A percentile compares a stretch with the other conserved stretches of the same genome.
Evolutionary conservation across 1,284 basidiomycete genomes (phyloP).

Genomic region (Trichosporon sp.): DNA sequence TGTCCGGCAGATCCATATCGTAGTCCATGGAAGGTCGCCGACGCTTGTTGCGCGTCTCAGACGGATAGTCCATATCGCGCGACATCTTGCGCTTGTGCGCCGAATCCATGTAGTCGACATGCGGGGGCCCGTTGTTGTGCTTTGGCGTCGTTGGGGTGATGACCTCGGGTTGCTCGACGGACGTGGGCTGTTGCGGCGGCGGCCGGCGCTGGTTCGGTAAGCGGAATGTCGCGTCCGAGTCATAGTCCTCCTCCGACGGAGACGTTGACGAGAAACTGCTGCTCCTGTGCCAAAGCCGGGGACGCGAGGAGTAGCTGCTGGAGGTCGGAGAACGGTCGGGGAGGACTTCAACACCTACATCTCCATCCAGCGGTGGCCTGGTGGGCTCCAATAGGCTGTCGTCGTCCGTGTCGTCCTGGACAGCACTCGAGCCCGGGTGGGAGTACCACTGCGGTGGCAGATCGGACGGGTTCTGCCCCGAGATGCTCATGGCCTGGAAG

Average conservation of each 20-base stretch:
- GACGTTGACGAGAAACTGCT: conserved; percentile 24
- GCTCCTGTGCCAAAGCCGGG: conserved; percentile 6
- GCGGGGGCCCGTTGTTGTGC: neutral
- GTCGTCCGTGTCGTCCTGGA: conserved; percentile 11
- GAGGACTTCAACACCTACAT: conserved; percentile 22
- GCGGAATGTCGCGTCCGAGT: conserved; percentile 29
- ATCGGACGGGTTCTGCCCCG: neutral
- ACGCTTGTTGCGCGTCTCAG: neutral
- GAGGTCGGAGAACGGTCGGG: conserved; percentile 19
- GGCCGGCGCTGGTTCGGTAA: conserved; percentile 10
- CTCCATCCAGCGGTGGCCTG: conserved; percentile 11
- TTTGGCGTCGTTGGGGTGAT: conserved; percentile 18
- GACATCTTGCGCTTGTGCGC: neutral
- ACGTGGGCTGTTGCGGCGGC: neutral
- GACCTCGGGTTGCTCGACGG: conserved; percentile 9
- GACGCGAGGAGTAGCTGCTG: conserved; percentile 3
- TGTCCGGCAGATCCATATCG: conserved; percentile 20
- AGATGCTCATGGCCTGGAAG: conserved; percentile 34
- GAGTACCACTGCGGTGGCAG: neutral
- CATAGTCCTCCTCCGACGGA: conserved; percentile 26
- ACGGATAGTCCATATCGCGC: neutral
- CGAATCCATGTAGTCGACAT: neutral
- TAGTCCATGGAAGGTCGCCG: conserved; percentile 19
- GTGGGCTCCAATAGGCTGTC: conserved; percentile 12
- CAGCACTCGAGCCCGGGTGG: neutral